Evolutionary conservation across 495 filamentous ascomycete genomes (phyloP), one percentile per base, ranked within the genome.

Genomic region (Hypoxylon fragiforme): DNA sequence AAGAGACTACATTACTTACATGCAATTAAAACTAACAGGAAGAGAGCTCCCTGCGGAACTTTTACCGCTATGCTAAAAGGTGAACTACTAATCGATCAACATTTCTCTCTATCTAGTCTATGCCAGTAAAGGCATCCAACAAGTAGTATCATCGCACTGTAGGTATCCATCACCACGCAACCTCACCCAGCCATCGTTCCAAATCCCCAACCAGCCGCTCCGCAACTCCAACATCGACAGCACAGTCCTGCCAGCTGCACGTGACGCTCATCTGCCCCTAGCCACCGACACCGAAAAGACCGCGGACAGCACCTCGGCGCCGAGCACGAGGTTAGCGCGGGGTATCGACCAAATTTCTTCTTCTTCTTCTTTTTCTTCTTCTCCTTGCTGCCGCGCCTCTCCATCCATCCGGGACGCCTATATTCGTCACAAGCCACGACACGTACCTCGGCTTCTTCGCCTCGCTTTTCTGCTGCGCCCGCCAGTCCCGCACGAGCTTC

Each of bases 371-470:
- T 5, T 5, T 5, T 5, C 5, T 5, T 5, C 5, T 30, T 30
- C 26, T 5, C 26, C 26, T n/a, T n/a, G n/a, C n/a, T n/a, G n/a
- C n/a, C n/a, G n/a, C n/a, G n/a, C n/a, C n/a, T n/a, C n/a, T n/a
- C n/a, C n/a, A n/a, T n/a, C 47, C 45, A 14, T 57, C 45, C 15
- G 62, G 43, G 21, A 41, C 41, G 9, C 65, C 67, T 6, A 68
- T 19, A 41, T 65, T 65, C 7, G 61, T 59, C 0, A 68, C 19
- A 34, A 64, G 51, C 57, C 50, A 70, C 7, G 65, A 68, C 4
- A 22, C 42, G 6, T 45, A 42, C 5, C 67, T 44, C 15, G 43
- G 44, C 39, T 60, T 65, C 6, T 45, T 49, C 4, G 59, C 48
- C 38, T 51, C 48, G 7, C 41, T 26, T 9, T 26, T 57, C 45